These are phyloP conservation scores for Sporothrix inflata DNA, from an alignment of 2,329 filamentous ascomycete species.

Conservation along the genomic window DNA sequence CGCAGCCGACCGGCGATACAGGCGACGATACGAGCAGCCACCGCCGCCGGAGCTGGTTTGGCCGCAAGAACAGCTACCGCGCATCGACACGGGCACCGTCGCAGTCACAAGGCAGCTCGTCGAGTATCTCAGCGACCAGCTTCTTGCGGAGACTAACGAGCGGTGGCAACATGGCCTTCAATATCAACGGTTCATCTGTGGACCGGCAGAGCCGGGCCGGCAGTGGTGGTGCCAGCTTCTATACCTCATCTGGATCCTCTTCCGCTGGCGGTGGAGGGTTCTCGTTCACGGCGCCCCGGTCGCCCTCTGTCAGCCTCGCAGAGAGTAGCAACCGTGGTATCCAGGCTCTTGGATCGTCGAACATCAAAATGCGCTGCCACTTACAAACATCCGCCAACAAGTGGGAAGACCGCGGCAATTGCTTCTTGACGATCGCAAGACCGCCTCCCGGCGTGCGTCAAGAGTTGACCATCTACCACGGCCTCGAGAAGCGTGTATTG, in stretches of 20 bases:
- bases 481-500: constrained; percentile 82
- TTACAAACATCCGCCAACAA: constrained; percentile 74
- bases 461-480: constrained; percentile 63
- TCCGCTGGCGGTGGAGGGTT: constrained; percentile 48
- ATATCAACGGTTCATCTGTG: constrained; percentile 78
- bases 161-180: constrained; percentile 70
- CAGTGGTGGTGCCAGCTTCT: constrained; percentile 58
- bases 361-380: constrained; percentile 86
- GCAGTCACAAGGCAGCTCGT: constrained; percentile 71
- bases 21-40: constrained; percentile 51
- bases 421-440: constrained; percentile 77
- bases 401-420: constrained; percentile 91
- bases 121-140: constrained; percentile 67
- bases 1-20: constrained; percentile 50
- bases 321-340: constrained; percentile 53
- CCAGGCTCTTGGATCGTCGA: constrained; percentile 68
- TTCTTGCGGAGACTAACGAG: constrained; percentile 80
- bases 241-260: constrained; percentile 59
- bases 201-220: constrained; percentile 57
- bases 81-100: constrained; percentile 64
- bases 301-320: constrained; percentile 60
- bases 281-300: constrained; percentile 51
- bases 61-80: constrained; percentile 67
- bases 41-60: constrained; percentile 60
- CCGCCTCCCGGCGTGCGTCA: constrained; percentile 66